A percentile compares a stretch with the other conserved stretches of the same genome.
phyloP scores from a whole-genome alignment of 257 asterid species.

The Paulownia fortunei region DNA sequence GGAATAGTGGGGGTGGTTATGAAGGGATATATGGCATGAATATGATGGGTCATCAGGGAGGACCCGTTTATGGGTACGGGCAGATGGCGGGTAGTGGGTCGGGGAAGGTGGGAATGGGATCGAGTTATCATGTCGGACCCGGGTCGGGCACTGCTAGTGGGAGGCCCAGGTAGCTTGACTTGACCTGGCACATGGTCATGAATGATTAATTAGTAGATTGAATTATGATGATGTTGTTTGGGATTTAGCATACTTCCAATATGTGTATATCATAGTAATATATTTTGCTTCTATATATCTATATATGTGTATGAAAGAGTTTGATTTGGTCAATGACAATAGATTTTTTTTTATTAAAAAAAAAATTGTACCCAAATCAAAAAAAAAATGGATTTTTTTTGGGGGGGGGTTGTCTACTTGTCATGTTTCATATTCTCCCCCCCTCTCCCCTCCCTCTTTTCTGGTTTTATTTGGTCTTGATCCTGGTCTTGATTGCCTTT shows the following conservation, averaged over 20 bases:
- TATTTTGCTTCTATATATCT: neutral
- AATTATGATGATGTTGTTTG: neutral
- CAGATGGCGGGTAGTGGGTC: conserved; percentile 40
- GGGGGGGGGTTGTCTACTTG: neutral
- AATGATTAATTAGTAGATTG: neutral
- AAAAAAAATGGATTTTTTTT: neutral
- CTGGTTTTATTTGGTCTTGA: neutral
- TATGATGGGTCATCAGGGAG: conserved; percentile 35
- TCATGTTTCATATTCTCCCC: no score
- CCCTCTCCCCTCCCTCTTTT: no score
- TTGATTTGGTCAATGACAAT: neutral
- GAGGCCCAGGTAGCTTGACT: conserved; percentile 29
- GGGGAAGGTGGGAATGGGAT: conserved; percentile 47
- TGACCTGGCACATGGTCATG: neutral
- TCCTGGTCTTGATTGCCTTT: neutral
- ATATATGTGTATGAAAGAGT: neutral
- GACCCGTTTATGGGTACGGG: conserved; percentile 37
- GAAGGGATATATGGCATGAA: conserved; percentile 35
- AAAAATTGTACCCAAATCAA: neutral
- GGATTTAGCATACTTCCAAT: neutral
- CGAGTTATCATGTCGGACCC: conserved; percentile 33
- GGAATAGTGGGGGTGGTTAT: conserved; percentile 39
- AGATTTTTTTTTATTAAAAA: no score
- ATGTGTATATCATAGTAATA: neutral
- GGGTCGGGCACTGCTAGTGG: conserved; percentile 30